phyloP scores from a whole-genome alignment of 441 rosid genomes.

The Hura crepitans region DNA sequence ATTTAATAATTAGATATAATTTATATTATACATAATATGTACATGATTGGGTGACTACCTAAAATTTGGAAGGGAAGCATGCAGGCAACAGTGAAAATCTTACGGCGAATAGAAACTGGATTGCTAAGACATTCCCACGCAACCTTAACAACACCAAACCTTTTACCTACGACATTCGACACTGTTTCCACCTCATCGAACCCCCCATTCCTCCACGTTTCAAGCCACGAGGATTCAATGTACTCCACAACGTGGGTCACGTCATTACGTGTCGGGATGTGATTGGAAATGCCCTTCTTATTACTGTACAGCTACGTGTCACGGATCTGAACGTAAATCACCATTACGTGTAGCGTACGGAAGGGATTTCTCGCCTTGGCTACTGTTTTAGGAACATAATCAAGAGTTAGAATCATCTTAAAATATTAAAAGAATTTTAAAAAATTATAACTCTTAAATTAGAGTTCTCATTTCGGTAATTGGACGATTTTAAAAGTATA shows the following conservation, averaged over 20 bases:
- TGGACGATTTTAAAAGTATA: too few species aligned
- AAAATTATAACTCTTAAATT: too few species aligned
- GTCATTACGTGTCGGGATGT: not conserved
- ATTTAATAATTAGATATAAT: too few species aligned
- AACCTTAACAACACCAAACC: slow-evolving; percentile 1
- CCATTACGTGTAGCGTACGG: not conserved
- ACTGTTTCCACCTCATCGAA: slow-evolving; percentile 18
- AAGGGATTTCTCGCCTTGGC: slow-evolving; percentile 5
- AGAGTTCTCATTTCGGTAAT: too few species aligned
- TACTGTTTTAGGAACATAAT: too few species aligned
- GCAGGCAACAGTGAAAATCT: slow-evolving; percentile 20
- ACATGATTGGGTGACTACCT: too few species aligned
- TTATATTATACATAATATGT: too few species aligned
- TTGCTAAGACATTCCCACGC: not conserved
- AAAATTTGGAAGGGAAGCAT: not conserved
- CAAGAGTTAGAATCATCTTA: too few species aligned
- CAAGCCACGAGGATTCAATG: too few species aligned
- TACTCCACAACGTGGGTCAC: not conserved
- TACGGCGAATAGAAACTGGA: not conserved
- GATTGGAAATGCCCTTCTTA: not conserved
- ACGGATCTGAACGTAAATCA: not conserved
- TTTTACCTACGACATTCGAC: not conserved
- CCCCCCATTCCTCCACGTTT: not conserved
- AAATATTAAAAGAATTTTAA: too few species aligned
- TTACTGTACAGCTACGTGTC: too few species aligned